Evolutionary conservation across 1,284 basidiomycete species (phyloP), one percentile per base, ranked within the genome.

Genomic region (Cryptococcus sp.): DNA sequence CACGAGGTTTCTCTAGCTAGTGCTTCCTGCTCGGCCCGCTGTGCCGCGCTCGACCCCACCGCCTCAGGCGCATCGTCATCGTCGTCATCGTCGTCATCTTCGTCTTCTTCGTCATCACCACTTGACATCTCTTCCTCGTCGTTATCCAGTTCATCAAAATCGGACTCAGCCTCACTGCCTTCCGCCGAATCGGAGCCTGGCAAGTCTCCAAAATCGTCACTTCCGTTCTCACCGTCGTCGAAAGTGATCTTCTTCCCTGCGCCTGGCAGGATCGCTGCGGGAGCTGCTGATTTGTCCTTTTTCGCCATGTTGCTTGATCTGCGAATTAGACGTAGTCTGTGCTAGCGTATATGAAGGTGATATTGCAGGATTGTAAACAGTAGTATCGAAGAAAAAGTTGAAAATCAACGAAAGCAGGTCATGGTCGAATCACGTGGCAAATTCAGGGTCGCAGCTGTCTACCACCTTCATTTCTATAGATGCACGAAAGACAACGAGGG

Each of bases 1-100:
- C 50, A 75, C 72, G 23, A 42, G 4, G 61, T 60, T 42, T 60
- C 56, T 17, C 43, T 15, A 41, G 61, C 48, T 1, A 56, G 45
- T 5, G 59, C 62, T 19, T n/a, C 39, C 25, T 47, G 30, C 48
- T 62, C 60, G 16, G 54, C 61, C 11, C 46, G 55, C n/a, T 50
- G 38, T 3, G 65, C 48, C 23, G 58, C 47, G 41, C 55, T 45
- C 59, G 68, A 30, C 46, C 70, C 72, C 5, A 75, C 70, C 19
- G 71, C 68, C 58, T 75, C 72, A 25, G 72, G 72, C n/a, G 71
- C 71, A 22, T 68, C 72, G 57, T 72, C 70, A 49, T 67, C 65
- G 53, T 64, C 62, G 10, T 55, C 72, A 57, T 72, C 70, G 47
- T 66, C 64, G 52, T 65, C 63, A 7, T 55, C 54, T 41, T 11